Percentiles rank a stretch among this genome's conserved stretches.
Conservation (phyloP, 768 basidiomycete species). For the Collybiopsis luxurians region DNA sequence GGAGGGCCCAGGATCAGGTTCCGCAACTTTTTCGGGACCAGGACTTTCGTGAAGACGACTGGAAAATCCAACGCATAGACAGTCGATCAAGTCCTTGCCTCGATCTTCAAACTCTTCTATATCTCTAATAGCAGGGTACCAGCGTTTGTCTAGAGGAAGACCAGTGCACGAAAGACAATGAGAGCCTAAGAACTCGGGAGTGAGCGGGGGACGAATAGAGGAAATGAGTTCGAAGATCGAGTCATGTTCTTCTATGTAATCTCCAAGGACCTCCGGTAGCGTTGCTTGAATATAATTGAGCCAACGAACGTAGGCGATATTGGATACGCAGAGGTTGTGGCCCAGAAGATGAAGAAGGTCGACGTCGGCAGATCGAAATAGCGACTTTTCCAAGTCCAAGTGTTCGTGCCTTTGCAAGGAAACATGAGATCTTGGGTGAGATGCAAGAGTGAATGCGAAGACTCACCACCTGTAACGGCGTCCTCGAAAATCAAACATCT, state of each 20-base stretch:
- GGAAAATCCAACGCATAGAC: background rate
- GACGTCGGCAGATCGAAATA: background rate
- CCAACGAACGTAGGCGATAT: background rate
- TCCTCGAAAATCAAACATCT: background rate
- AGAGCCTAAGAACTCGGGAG: background rate
- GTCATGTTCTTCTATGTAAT: background rate
- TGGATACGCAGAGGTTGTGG: conserved; percentile 2
- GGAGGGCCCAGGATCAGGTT: too few relatives aligned
- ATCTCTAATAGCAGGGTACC: background rate
- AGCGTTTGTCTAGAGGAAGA: background rate
- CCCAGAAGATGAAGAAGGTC: background rate
- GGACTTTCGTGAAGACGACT: background rate
- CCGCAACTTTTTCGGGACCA: too few relatives aligned
- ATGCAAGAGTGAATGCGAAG: background rate
- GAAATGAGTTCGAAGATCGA: background rate
- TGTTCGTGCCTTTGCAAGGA: background rate
- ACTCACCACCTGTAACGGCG: background rate
- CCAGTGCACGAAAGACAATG: background rate
- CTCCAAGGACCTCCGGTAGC: background rate
- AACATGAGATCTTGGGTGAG: background rate
- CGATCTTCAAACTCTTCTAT: background rate
- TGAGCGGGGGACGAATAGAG: background rate
- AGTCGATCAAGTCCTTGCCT: background rate
- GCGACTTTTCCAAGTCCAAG: background rate
- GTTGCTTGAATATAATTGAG: background rate